Evolutionary conservation across 1,139 yeast genomes (phyloP), one percentile per base, ranked within the genome.

Genomic region (Lodderomyces metapsilosis): DNA sequence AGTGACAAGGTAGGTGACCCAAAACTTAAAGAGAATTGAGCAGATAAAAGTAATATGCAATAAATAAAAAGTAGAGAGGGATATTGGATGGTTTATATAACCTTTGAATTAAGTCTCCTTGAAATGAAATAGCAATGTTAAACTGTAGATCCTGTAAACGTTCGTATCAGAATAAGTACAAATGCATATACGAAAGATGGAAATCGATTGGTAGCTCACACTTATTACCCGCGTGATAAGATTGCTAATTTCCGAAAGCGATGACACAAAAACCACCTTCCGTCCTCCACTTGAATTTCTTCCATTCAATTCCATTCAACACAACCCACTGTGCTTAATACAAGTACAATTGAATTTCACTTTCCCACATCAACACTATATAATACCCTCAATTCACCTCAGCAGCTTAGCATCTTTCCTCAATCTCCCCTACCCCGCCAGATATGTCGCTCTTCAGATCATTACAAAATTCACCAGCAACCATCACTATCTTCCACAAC

Each of bases 381-480:
- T n/a, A n/a, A n/a, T n/a, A n/a, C n/a, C n/a, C n/a, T n/a, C n/a
- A n/a, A n/a, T n/a, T n/a, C n/a, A n/a, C n/a, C n/a, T n/a, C n/a
- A n/a, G n/a, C n/a, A n/a, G n/a, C n/a, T n/a, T n/a, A n/a, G n/a
- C n/a, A n/a, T n/a, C n/a, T n/a, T n/a, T n/a, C n/a, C n/a, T n/a
- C n/a, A n/a, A n/a, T n/a, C 18, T 15, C 18, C 5, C 12, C n/a
- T 4, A 3, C 18, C 12, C 15, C 31, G 5, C 7, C 16, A 28
- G 15, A 27, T 16, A 49, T 49, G 52, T 48, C 52, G n/a, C 43
- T 49, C 16, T 71, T 72, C 54, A 70, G 62, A 62, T 66, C 75
- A 11, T 62, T 72, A 41, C 78, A 72, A 48, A 56, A 59, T 52
- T 63, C 73, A 4, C 76, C 76, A 10, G 71, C 75, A 37, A 69